Evolutionary conservation across 2,329 filamentous ascomycete genomes (phyloP).

Genomic region (Westerdykella aurantiaca): DNA sequence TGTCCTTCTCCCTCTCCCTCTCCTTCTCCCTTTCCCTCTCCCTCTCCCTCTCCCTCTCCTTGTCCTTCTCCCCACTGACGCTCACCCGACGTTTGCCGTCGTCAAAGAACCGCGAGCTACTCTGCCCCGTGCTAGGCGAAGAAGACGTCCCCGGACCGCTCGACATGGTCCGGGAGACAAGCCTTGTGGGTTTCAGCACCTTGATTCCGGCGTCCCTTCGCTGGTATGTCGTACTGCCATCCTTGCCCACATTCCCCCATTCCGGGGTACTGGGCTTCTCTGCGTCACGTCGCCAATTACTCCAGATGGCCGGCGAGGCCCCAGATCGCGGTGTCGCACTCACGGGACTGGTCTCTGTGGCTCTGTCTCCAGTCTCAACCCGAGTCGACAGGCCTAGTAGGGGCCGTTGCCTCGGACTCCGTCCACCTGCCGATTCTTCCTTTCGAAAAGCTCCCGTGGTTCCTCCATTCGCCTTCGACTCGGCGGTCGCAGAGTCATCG

Average conservation of each 20-base stretch:
- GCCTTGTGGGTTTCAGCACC: conserved; percentile 73
- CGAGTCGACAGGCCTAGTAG: conserved; percentile 15
- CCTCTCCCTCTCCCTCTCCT: conserved; percentile 37
- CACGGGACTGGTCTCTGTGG: conserved; percentile 11
- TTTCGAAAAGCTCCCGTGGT: conserved; percentile 21
- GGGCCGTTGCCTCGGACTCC: conserved; percentile 30
- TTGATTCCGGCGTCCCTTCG: conserved; percentile 75
- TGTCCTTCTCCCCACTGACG: conserved; percentile 19
- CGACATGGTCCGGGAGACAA: conserved; percentile 48
- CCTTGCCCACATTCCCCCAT: conserved; percentile 50
- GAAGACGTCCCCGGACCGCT: conserved; percentile 17
- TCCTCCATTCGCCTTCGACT: conserved; percentile 8
- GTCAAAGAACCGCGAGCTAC: conserved; percentile 44
- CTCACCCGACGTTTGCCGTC: conserved; percentile 39
- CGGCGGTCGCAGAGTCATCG: conserved; percentile 2
- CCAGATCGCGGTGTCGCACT: conserved; percentile 23
- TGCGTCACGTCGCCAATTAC: conserved; percentile 45
- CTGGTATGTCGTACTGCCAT: conserved; percentile 60
- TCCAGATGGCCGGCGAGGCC: conserved; percentile 42
- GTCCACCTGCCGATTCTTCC: conserved; percentile 20
- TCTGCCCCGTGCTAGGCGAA: conserved; percentile 27
- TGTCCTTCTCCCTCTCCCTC: conserved; percentile 35
- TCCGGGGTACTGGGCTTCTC: conserved; percentile 31
- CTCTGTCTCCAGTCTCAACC: conserved; percentile 17
- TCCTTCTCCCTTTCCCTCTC: conserved; percentile 32